Percentiles rank a stretch among this genome's conserved stretches.
Conservation (phyloP, 1,284 basidiomycete species). For the Ceratobasidium sp. region DNA sequence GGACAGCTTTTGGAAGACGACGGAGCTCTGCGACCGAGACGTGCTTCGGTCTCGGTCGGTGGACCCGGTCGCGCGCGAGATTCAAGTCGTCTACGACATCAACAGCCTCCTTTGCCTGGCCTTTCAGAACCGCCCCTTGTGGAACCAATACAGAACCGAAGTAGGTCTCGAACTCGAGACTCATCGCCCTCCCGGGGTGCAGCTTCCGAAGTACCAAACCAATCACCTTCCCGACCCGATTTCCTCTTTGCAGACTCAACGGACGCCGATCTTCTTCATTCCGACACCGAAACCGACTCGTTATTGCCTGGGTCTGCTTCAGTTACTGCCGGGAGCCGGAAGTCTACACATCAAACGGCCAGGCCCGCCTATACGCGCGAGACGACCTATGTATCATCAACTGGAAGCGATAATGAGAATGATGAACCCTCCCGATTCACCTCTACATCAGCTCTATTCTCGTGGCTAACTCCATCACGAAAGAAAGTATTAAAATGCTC, state of each 20-base stretch:
- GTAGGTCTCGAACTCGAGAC: constrained; percentile 33
- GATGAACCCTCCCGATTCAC: background rate
- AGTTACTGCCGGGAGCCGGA: constrained; percentile 4
- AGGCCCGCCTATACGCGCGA: background rate
- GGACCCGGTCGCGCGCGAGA: constrained; percentile 42
- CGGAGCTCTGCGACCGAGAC: constrained; percentile 49
- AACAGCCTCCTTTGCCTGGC: constrained; percentile 40
- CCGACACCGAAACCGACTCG: constrained; percentile 3
- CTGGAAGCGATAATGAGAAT: constrained; percentile 27
- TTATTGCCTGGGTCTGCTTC: background rate
- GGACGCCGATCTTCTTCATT: background rate
- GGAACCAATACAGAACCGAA: constrained; percentile 19
- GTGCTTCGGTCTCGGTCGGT: background rate
- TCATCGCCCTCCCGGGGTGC: constrained; percentile 16
- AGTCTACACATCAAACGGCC: background rate
- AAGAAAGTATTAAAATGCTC: constrained; percentile 89
- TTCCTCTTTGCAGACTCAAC: constrained; percentile 1
- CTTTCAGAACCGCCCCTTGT: constrained; percentile 41
- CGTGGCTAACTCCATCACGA: constrained; percentile 59
- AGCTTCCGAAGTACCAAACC: background rate
- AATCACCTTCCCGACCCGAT: background rate
- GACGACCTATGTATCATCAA: background rate
- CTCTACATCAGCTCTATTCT: constrained; percentile 44
- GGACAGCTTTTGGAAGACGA: constrained; percentile 73
- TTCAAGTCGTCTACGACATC: constrained; percentile 44